Evolutionary conservation across 1,139 yeast species (phyloP), one percentile per base, ranked within the genome.

Genomic region (Hanseniaspora sp.): DNA sequence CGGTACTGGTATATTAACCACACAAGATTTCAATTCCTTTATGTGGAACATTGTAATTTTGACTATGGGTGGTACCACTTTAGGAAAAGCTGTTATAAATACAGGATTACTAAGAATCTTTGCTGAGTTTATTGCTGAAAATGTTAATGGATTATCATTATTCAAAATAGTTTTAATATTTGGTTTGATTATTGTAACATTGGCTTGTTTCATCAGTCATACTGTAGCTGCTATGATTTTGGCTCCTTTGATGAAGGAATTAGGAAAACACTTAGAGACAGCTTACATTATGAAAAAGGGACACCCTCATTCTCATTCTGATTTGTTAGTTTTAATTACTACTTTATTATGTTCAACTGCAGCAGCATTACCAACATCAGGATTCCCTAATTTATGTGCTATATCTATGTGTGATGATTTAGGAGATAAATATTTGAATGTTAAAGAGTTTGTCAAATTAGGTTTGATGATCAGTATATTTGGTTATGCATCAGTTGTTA

Each of bases 331-430:
- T 51, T 83, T 90, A 92, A 79, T 83, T 23, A 77, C 94, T 15
- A 92, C 95, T 0, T 73, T 90, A 61, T 69, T 90, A 58, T 86
- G 96, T 60, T 86, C 96, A 0, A 82, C 83, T 49, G 97, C 96
- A 3, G 90, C 90, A 96, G 96, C 95, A 11, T 74, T 90, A 57
- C 97, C 97, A 31, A 90, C 97, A 0, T 85, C 95, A 1, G 97
- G 97, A 0, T 90, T 90, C 76, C 97, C 97, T 17, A 90, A 90
- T 62, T 95, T 90, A 45, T 88, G 96, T 0, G 97, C 96, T 2
- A 86, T 90, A 56, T 86, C 95, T 57, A 80, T 87, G 81, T 79
- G 87, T 7, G 95, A 90, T 67, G 95, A 86, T 63, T 77, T 87
- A 33, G 96, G 96, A 8, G 82, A 82, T 57, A 83, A 92, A 33